A percentile compares a stretch with the other conserved stretches of the same genome.
These are phyloP conservation scores for Yueomyces sp. DNA, from an alignment of 805 yeast genomes.

Conservation along the genomic window DNA sequence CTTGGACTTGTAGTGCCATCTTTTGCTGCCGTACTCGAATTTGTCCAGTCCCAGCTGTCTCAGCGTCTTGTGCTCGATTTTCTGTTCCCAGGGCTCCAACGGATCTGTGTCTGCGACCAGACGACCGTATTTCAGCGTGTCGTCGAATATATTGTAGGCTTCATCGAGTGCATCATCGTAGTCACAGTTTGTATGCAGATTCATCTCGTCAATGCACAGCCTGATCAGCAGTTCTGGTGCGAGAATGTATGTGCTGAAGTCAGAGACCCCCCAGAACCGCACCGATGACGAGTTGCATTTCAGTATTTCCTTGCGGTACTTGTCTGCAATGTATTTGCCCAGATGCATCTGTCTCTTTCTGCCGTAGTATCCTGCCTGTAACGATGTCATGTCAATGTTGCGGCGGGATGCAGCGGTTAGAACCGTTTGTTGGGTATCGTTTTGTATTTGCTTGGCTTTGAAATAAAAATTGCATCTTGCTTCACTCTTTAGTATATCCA, in stretches of 20 bases:
- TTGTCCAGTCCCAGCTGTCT: constrained; percentile 2
- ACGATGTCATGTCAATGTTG: constrained; percentile 6
- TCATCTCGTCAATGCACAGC: constrained; percentile 35
- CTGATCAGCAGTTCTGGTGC: constrained; percentile 50
- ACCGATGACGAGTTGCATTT: constrained; percentile 31
- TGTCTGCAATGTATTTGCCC: constrained; percentile 29
- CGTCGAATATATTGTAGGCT: constrained; percentile 35
- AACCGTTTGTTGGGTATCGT: too few relatives aligned
- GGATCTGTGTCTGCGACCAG: constrained; percentile 19
- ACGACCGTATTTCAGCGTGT: constrained; percentile 37
- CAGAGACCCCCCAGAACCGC: constrained; percentile 46
- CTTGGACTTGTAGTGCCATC: neutral
- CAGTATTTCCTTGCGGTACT: constrained; percentile 22
- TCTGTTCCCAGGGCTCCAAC: constrained; percentile 16
- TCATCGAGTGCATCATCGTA: constrained; percentile 19
- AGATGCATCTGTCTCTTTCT: constrained; percentile 40
- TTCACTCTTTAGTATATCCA: too few relatives aligned
- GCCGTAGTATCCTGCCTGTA: constrained; percentile 51
- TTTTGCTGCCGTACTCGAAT: neutral
- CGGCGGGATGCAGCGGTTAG: too few relatives aligned
- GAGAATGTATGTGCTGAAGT: constrained; percentile 43
- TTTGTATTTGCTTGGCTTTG: too few relatives aligned
- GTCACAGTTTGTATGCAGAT: constrained; percentile 7
- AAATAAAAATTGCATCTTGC: too few relatives aligned
- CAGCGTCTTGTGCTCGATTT: constrained; percentile 3